Percentiles rank a stretch among this genome's conserved stretches.
Conservation (phyloP, 192 early-diverging fungal species). For the Obelidium mucronatum region DNA sequence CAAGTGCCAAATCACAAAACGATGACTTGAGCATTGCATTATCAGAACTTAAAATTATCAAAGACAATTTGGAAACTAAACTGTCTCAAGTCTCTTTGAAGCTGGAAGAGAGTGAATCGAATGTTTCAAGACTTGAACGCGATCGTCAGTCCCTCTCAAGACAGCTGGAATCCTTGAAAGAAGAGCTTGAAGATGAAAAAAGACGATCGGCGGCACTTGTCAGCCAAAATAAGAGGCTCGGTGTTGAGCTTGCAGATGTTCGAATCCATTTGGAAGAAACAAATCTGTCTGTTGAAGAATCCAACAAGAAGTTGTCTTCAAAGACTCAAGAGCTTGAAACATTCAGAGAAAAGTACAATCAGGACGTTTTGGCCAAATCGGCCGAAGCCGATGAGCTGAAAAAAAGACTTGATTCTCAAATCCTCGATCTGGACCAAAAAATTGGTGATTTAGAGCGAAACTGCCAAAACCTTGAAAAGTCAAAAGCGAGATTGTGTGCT, state of each 20-base stretch:
- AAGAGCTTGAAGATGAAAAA: conserved; percentile 62
- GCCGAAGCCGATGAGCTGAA: conserved; percentile 65
- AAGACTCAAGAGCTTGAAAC: conserved; percentile 71
- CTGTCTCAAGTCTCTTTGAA: conserved; percentile 56
- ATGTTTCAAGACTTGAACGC: conserved; percentile 55
- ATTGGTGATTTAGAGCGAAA: conserved; percentile 68
- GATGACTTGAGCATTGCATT: conserved; percentile 70
- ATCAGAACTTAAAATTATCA: conserved; percentile 62
- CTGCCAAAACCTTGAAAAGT: conserved; percentile 72
- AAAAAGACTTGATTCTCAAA: conserved; percentile 63
- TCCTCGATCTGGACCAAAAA: conserved; percentile 70
- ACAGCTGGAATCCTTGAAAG: conserved; percentile 50
- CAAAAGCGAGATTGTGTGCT: conserved; percentile 65
- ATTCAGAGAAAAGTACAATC: conserved; percentile 67
- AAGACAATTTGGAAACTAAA: conserved; percentile 77
- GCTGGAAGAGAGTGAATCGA: conserved; percentile 65
- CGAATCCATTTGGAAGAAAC: conserved; percentile 72
- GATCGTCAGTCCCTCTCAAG: conserved; percentile 59
- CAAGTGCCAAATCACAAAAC: conserved; percentile 26
- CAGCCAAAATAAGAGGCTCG: conserved; percentile 54
- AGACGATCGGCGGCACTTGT: conserved; percentile 44
- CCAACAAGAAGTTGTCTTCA: conserved; percentile 57
- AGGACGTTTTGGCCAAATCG: conserved; percentile 61
- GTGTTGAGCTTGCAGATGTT: conserved; percentile 64
- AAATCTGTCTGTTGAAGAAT: conserved; percentile 56